These are phyloP conservation scores for Plenodomus tracheiphilus DNA, from an alignment of 2,329 filamentous ascomycete genomes.

Conservation along the genomic window DNA sequence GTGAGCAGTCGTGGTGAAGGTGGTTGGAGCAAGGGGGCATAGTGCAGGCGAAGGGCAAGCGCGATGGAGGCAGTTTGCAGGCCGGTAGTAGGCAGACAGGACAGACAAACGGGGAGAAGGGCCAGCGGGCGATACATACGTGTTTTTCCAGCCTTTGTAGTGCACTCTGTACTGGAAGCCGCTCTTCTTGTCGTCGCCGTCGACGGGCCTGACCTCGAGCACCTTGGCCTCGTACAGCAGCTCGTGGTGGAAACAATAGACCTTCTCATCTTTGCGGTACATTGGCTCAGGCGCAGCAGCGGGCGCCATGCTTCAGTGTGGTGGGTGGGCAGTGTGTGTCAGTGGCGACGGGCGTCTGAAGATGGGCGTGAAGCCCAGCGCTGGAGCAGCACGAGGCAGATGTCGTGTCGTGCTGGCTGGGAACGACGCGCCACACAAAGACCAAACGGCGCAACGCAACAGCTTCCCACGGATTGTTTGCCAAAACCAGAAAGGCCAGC, in stretches of 20 bases:
- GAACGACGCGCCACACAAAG: slow-evolving; percentile 2
- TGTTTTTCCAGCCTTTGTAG: slow-evolving; percentile 99
- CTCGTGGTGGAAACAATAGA: slow-evolving; percentile 96
- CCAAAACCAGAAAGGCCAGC: neutral
- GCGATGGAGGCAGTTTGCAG: slow-evolving; percentile 6
- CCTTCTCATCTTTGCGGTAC: slow-evolving; percentile 80
- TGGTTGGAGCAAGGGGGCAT: slow-evolving; percentile 3
- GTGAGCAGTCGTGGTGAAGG: slow-evolving; percentile 10
- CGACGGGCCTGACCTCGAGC: slow-evolving; percentile 71
- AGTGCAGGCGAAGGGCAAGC: slow-evolving; percentile 14
- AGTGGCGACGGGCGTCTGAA: slow-evolving; percentile 5
- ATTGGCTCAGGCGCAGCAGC: slow-evolving; percentile 56
- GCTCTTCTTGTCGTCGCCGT: slow-evolving; percentile 68
- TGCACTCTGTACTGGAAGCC: slow-evolving; percentile 89
- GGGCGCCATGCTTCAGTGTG: slow-evolving; percentile 53
- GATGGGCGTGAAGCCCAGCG: neutral
- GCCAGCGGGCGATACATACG: slow-evolving; percentile 57
- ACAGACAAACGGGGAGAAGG: slow-evolving; percentile 2
- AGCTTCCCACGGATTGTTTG: neutral
- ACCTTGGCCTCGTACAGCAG: slow-evolving; percentile 98
- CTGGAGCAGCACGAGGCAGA: slow-evolving; percentile 12
- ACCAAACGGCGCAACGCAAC: slow-evolving; percentile 4
- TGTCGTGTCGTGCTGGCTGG: slow-evolving; percentile 17
- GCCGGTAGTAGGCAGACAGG: neutral
- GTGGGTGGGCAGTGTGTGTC: neutral